Percentiles rank a stretch among this genome's conserved stretches.
Evolutionary conservation across 306 rosid genomes (phyloP).

Genomic region (Vachellia pachyceras): DNA sequence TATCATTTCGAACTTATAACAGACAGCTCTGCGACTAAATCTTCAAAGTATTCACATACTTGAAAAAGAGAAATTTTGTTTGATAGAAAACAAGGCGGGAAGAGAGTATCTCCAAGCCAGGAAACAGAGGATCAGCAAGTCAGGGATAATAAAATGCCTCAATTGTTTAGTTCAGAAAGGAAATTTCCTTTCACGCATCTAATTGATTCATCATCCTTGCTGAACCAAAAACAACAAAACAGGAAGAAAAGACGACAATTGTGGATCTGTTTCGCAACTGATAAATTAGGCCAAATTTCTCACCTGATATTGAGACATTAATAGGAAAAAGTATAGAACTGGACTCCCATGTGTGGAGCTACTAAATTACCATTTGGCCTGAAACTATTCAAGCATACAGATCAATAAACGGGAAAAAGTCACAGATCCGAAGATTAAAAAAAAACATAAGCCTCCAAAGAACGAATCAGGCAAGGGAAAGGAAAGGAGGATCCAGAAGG

Average conservation of each 20-base stretch:
- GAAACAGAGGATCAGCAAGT: slow-evolving; percentile 32
- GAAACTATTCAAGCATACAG: background rate
- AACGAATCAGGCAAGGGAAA: slow-evolving; percentile 37
- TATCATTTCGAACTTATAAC: background rate
- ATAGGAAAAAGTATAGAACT: slow-evolving; percentile 30
- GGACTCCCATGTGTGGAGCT: slow-evolving; percentile 36
- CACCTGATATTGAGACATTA: slow-evolving; percentile 50
- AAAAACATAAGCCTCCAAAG: slow-evolving; percentile 30
- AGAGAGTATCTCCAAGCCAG: background rate
- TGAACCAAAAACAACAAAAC: background rate
- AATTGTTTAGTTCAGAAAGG: slow-evolving; percentile 62
- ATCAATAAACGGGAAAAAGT: background rate
- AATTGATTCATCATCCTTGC: slow-evolving; percentile 79
- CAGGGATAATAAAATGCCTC: slow-evolving; percentile 68
- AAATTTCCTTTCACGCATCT: slow-evolving; percentile 69
- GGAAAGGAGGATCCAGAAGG: slow-evolving; percentile 49
- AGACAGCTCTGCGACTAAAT: background rate
- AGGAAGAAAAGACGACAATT: background rate
- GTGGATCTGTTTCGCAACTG: too few relatives aligned
- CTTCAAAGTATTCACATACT: background rate
- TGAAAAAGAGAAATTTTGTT: background rate
- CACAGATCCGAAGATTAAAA: slow-evolving; percentile 30
- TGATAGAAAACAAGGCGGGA: background rate
- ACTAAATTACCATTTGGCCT: background rate
- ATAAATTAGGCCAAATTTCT: slow-evolving; percentile 25